Percentiles rank a stretch among this genome's conserved stretches.
These are phyloP conservation scores for Lasiosphaeria ovina DNA, from an alignment of 495 filamentous ascomycete species.

Conservation along the genomic window DNA sequence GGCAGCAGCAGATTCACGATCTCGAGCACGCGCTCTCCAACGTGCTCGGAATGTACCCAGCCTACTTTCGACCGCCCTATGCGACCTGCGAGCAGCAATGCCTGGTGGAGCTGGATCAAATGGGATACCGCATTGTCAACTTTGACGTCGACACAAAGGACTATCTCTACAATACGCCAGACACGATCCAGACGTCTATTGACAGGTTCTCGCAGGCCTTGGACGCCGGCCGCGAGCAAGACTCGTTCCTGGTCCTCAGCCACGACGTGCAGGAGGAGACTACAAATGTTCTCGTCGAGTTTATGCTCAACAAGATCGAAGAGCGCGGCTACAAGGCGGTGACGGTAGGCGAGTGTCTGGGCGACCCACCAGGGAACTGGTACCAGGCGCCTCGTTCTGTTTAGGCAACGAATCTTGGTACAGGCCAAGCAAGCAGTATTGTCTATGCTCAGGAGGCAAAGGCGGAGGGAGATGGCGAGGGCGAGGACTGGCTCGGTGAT, in stretches of 20 bases:
- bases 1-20: conserved; percentile 27
- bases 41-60: conserved; percentile 38
- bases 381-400: conserved; percentile 42
- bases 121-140: conserved; percentile 44
- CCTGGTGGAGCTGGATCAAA: conserved; percentile 22
- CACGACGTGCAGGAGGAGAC: conserved; percentile 44
- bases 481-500: conserved; percentile 1
- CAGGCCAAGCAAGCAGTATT: background rate
- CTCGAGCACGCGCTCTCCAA: conserved; percentile 29
- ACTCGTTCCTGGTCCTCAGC: conserved; percentile 30
- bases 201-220: conserved; percentile 26
- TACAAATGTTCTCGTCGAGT: conserved; percentile 26
- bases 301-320: conserved; percentile 31
- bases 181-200: conserved; percentile 21
- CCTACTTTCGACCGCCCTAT: conserved; percentile 46
- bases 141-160: conserved; percentile 46
- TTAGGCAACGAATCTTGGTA: background rate
- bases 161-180: conserved; percentile 29
- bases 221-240: conserved; percentile 15
- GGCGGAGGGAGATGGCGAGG: background rate
- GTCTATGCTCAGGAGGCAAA: too few species aligned
- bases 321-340: conserved; percentile 38
- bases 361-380: conserved; percentile 58
- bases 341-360: conserved; percentile 61
- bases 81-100: conserved; percentile 32